Base-by-base conservation (phyloP, 352 stramenopile genomes). In the Globisporangium viniferum region DNA sequence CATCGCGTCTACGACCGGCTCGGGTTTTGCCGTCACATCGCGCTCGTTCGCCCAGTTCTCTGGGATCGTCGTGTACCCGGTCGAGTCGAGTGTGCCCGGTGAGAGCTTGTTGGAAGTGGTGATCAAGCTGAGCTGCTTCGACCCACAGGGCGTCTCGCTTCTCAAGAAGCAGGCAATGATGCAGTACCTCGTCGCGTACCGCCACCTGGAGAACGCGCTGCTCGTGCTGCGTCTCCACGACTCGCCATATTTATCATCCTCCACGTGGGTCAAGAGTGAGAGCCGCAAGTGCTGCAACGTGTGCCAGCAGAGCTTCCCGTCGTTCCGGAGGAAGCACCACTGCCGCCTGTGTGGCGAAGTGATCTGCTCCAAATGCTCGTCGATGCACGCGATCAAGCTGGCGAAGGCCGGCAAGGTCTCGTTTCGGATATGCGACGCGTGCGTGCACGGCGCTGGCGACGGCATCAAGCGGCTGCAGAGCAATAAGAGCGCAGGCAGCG, bases 291-390 rank as follows among this genome's bases (percentile, higher is more conserved):
- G 68, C 59, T 93, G 85, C 64, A 71, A 69, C 20, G 71, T 88
- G 55, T 93, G 85, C 55, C 71, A 80, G n/a, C 69, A 81, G 33
- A 76, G 78, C 27, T 93, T 93, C 66, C 69, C 73, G 33, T 80
- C 80, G 41, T 81, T 88, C 27, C 66, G 81, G 0, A 77, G 82
- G 54, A 85, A 85, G 63, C 85, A 93, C 65, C 85, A 93, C 68
- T 93, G 85, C 55, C 83, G 85, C 2, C 77, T 93, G 0, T 93
- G 85, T 64, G 83, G 85, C 5, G 83, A 92, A 63, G 78, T 90
- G 5, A 77, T 81, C 53, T 93, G 85, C 31, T 84, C 82, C 58
- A 91, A 91, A 63, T 94, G 86, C 73, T 91, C 79, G 27, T 71
- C 77, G 3, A 73, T 90, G 12, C 83, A 88, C 56, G 74, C 87